phyloP scores from a whole-genome alignment of 148 eudicot genomes.

The Fagopyrum esculentum region DNA sequence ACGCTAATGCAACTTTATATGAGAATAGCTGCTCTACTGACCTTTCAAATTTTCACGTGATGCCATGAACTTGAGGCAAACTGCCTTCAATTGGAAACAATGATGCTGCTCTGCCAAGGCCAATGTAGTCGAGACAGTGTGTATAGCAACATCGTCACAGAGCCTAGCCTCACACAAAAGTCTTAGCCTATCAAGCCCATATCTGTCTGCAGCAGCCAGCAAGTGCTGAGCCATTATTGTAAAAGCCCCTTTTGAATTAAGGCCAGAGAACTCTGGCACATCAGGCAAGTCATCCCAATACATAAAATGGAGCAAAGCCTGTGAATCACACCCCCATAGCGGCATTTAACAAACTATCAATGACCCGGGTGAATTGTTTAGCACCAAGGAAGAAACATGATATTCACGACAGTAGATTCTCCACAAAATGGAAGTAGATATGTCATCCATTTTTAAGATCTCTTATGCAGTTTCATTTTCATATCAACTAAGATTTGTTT shows the following conservation, averaged over 20 bases:
- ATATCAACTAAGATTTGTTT: background rate
- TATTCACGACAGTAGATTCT: background rate
- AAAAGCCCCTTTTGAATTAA: conserved; percentile 70
- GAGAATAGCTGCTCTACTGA: conserved; percentile 12
- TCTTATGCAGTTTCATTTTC: background rate
- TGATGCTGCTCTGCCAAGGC: conserved; percentile 98
- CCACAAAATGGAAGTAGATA: background rate
- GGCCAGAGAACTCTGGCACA: conserved; percentile 67
- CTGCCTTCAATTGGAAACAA: conserved; percentile 74
- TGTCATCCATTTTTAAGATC: background rate
- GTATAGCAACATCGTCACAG: conserved; percentile 73
- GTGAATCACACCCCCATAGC: background rate
- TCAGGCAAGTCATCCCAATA: conserved; percentile 90
- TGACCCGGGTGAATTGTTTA: background rate
- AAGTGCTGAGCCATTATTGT: conserved; percentile 89
- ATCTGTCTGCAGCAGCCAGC: conserved; percentile 94
- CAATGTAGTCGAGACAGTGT: conserved; percentile 84
- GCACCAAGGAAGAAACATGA: background rate
- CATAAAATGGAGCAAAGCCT: conserved; percentile 85
- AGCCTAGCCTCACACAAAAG: conserved; percentile 75
- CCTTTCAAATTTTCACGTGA: conserved; percentile 90
- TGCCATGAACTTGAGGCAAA: conserved; percentile 79
- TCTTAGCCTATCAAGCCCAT: conserved; percentile 81
- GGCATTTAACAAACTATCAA: background rate
- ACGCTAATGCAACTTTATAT: background rate